phyloP scores from a whole-genome alignment of 2,329 filamentous ascomycete species.

The Curvularia sp. region DNA sequence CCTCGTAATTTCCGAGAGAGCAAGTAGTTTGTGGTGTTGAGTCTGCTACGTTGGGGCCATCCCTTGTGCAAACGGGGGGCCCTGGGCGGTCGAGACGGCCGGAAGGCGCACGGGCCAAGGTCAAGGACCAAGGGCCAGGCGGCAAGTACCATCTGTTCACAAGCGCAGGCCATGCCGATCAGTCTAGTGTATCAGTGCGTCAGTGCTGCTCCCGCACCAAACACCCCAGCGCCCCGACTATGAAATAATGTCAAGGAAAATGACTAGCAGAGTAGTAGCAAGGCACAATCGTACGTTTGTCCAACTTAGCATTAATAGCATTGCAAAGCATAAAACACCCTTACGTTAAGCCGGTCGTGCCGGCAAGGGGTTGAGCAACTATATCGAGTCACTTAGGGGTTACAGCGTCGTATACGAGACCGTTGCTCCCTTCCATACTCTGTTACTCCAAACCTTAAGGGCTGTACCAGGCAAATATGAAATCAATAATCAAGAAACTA shows the following conservation, averaged over 20 bases:
- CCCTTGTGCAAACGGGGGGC: constrained; percentile 1
- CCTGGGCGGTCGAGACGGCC: not conserved
- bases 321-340: constrained; percentile 19
- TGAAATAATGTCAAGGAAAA: constrained; percentile 2
- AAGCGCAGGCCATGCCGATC: constrained; percentile 19
- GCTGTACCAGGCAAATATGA: constrained; percentile 9
- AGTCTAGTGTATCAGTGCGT: constrained; percentile 1
- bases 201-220: constrained; percentile 12
- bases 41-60: not conserved
- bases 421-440: constrained; percentile 26
- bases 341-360: constrained; percentile 17
- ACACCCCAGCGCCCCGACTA: constrained; percentile 2
- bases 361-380: constrained; percentile 22
- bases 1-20: not conserved
- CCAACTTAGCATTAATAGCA: constrained; percentile 20
- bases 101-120: not conserved
- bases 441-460: constrained; percentile 17
- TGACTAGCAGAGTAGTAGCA: constrained; percentile 9
- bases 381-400: constrained; percentile 30
- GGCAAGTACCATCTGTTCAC: constrained; percentile 30
- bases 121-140: constrained; percentile 9
- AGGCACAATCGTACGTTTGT: constrained; percentile 10
- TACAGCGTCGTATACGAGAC: constrained; percentile 25
- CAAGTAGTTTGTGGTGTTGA: not conserved
- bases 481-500: constrained; percentile 14